Base-by-base conservation (phyloP, 2,329 filamentous ascomycete genomes). In the Botryosphaeria dothidea region DNA sequence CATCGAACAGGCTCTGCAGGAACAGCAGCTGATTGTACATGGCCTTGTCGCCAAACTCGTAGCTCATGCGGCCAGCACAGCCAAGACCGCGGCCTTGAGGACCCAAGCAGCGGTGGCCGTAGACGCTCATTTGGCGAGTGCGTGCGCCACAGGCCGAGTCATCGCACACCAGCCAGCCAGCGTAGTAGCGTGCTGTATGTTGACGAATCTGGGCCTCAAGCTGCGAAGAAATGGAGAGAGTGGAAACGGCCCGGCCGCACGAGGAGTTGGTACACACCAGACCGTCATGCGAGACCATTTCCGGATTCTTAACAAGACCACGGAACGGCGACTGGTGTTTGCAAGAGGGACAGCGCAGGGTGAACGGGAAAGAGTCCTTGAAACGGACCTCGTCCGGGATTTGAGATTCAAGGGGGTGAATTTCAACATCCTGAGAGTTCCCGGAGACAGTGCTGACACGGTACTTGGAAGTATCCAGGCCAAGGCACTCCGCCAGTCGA, bases 21-120 rank as follows among this genome's bases (percentile, higher is more conserved):
- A 97, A 99, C 63, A 98, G 81, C 45, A 99, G 83, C 79, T 99
- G 95, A 77, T 96, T 98, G 81, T 97, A 98, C 66, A 98, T 85
- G 72, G 90, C 90, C 79, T 95, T 94, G 80, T 98, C 95, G 0
- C 86, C 84, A 73, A 92, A 90, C 79, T 96, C 93, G 75, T 93
- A 97, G 23, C 86, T 82, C 93, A 99, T 98, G 57, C 87, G 87
- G 21, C 95, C 95, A 3, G 89, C 81, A 76, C 95, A 99, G 64
- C 92, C 93, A 64, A 89, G 86, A 0, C 91, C 94, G 3, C 95
- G 88, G 1, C 93, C 93, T 70, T 89, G 90, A 17, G 94, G 92
- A 0, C 95, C 95, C 5, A 98, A 83, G 75, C 95, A 99, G 57
- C 93, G 88, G 67, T 90, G 88, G 51, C 95, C 95, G 76, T 96